phyloP scores from a whole-genome alignment of 805 yeast genomes.

The Wickerhamomyces silvicola region DNA sequence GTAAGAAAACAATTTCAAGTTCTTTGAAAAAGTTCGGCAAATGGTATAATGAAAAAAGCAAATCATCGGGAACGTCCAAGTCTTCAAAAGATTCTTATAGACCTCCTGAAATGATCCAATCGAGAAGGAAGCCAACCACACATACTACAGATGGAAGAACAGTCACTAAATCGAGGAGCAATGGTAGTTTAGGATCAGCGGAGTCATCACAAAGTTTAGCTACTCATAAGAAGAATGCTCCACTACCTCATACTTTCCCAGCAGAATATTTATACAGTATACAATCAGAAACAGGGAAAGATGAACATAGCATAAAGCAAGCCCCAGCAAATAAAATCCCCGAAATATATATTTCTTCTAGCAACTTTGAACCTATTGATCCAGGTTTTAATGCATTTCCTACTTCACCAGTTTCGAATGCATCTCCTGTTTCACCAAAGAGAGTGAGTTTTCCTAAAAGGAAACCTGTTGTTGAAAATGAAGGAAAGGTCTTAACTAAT shows the following conservation, averaged over 20 bases:
- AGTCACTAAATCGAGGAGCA: slow-evolving; percentile 5
- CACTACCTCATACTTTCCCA: slow-evolving; percentile 23
- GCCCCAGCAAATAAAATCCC: slow-evolving; percentile 17
- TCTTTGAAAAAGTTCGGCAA: slow-evolving; percentile 57
- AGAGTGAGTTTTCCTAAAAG: slow-evolving; percentile 9
- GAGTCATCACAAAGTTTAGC: slow-evolving; percentile 2
- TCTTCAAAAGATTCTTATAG: slow-evolving; percentile 20
- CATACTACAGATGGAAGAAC: slow-evolving; percentile 3
- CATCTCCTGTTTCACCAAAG: slow-evolving; percentile 7
- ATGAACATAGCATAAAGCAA: slow-evolving; percentile 7
- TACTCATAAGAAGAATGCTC: slow-evolving; percentile 13
- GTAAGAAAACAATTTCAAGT: slow-evolving; percentile 33
- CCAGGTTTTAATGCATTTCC: not conserved
- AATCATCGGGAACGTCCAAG: slow-evolving; percentile 3
- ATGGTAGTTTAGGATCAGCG: slow-evolving; percentile 6
- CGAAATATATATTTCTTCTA: slow-evolving; percentile 11
- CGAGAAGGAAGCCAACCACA: slow-evolving; percentile 36
- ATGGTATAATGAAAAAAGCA: slow-evolving; percentile 56
- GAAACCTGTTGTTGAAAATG: slow-evolving; percentile 16
- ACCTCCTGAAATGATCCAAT: slow-evolving; percentile 67
- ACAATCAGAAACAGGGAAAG: slow-evolving; percentile 11
- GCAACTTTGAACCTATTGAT: not conserved
- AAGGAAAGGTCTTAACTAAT: no score
- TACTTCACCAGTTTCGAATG: slow-evolving; percentile 1
- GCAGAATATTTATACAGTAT: slow-evolving; percentile 18